Base-by-base conservation (phyloP, 2,329 filamentous ascomycete species). In the Stemphylium beticola region DNA sequence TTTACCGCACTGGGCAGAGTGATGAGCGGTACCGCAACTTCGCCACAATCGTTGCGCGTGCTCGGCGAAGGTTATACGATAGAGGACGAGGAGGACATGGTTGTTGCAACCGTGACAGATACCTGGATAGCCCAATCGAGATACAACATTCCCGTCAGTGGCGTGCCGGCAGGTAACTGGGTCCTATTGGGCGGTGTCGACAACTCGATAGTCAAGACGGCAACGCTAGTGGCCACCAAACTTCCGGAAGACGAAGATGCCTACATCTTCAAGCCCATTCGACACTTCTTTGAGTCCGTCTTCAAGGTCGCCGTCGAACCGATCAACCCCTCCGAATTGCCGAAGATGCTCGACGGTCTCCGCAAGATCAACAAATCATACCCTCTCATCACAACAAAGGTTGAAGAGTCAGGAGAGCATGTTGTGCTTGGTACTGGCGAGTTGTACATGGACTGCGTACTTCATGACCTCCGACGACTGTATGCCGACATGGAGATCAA, bases 401-500 rank as follows among this genome's bases (percentile, higher is more conserved):
- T 99, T 3, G 95, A 99, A 74, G 95, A 99, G 77, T 97, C 92
- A 1, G 95, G 95, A 45, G 95, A 99, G 76, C 95, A 99, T 72
- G 89, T 99, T 62, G 84, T 99, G 41, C 85, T 99, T 4, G 95
- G 95, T 20, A 99, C 95, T 0, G 95, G 95, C 56, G 95, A 99
- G 75, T 82, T 99, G n/a, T 99, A 99, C 79, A 98, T 99, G 93
- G 95, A 99, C 75, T 99, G 95, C 69, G 93, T 99, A 3, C 83
- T 99, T 40, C 95, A 99, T 75, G 95, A 99, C 72, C 83, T 99
- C 41, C 89, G 95, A 49, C 86, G 88, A 36, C 78, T 98, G n/a
- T 99, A 97, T 72, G 93, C 95, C 12, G 93, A 98, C 69, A 99
- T 99, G 95, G 95, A 99, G 74, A 90, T 99, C 78, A 98, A 98